phyloP scores from a whole-genome alignment of 768 basidiomycete genomes.

The Macrolepiota albuminosa region DNA sequence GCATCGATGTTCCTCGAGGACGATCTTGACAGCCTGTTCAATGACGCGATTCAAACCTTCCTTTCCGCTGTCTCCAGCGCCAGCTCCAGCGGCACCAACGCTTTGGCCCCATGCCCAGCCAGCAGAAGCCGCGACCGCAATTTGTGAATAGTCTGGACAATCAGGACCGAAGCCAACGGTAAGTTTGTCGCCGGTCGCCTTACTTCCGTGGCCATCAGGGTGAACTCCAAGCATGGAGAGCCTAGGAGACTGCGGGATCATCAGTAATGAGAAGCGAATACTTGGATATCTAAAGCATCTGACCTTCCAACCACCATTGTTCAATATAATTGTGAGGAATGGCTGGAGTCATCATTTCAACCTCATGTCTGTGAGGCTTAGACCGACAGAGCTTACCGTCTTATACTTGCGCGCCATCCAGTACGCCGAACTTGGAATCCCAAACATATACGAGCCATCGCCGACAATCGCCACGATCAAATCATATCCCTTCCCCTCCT shows the following conservation, averaged over 20 bases:
- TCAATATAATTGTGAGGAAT: conserved; percentile 65
- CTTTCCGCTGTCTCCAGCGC: conserved; percentile 18
- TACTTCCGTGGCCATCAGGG: conserved; percentile 50
- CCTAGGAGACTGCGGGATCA: conserved; percentile 44
- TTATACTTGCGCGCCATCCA: conserved; percentile 72
- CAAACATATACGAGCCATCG: conserved; percentile 67
- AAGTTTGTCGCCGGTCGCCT: conserved; percentile 40
- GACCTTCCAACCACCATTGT: conserved; percentile 69
- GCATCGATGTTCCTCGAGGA: conserved; percentile 53
- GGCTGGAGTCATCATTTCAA: conserved; percentile 35
- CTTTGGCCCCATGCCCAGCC: conserved; percentile 61
- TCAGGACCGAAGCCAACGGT: conserved; percentile 63
- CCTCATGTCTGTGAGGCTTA: neutral
- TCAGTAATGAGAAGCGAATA: neutral
- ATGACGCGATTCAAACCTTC: conserved; percentile 27
- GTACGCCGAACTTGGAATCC: conserved; percentile 59
- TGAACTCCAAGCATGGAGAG: conserved; percentile 63
- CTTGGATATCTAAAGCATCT: conserved; percentile 9
- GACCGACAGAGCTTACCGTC: conserved; percentile 38
- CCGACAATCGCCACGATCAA: conserved; percentile 58
- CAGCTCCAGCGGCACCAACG: conserved; percentile 21
- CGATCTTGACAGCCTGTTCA: conserved; percentile 50
- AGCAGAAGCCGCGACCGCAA: conserved; percentile 63
- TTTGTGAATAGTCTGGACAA: conserved; percentile 53
- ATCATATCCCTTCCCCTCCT: conserved; percentile 33